Evolutionary conservation across 805 yeast genomes (phyloP).

Genomic region (Starmerella potacharoeniae): DNA sequence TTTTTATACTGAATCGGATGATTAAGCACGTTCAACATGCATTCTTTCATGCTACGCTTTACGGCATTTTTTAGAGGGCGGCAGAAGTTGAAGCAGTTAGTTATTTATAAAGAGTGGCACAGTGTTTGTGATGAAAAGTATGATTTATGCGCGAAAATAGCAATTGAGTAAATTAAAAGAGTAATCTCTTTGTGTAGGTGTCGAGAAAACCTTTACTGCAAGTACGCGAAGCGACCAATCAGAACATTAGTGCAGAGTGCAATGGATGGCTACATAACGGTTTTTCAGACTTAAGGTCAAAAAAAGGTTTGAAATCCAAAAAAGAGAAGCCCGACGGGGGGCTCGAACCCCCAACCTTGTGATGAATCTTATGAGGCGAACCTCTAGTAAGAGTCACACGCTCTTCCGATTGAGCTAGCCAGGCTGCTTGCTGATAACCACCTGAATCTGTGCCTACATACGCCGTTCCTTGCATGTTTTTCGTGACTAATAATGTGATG

Average conservation of each 20-base stretch:
- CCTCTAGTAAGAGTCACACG: slow-evolving; percentile 22
- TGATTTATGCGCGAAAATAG: too few species aligned
- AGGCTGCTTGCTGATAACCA: slow-evolving; percentile 8
- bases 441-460: not conserved
- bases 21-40: not conserved
- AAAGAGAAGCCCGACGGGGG: slow-evolving; percentile 23
- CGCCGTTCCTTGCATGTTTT: not conserved
- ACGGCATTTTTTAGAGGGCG: too few species aligned
- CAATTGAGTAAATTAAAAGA: too few species aligned
- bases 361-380: slow-evolving; percentile 16
- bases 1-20: not conserved
- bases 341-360: slow-evolving; percentile 26
- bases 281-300: not conserved
- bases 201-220: too few species aligned
- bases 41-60: not conserved
- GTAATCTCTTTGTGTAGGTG: too few species aligned
- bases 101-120: too few species aligned
- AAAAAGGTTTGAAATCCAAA: slow-evolving; percentile 5
- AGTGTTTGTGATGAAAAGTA: too few species aligned
- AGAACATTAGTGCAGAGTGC: too few species aligned
- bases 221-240: too few species aligned
- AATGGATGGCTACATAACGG: too few species aligned
- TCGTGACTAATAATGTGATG: not conserved
- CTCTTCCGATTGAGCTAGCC: slow-evolving; percentile 25
- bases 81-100: too few species aligned